Base-by-base conservation (phyloP, 768 basidiomycete genomes). In the Phlebiopsis flavidoalba region DNA sequence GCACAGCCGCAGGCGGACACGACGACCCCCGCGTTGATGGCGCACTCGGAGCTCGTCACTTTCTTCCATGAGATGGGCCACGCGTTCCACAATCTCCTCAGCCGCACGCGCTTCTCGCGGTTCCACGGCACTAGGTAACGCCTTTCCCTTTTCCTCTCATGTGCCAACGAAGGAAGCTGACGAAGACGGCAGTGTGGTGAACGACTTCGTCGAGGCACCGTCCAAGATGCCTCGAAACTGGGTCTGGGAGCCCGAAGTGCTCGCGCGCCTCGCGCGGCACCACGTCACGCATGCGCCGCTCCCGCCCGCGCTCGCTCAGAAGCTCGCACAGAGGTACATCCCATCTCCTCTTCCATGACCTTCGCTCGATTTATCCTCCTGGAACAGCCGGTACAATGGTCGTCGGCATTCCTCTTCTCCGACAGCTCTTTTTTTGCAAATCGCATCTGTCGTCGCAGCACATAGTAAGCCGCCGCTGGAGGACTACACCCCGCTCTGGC, bases 161-260 rank as follows among this genome's bases (percentile, higher is more conserved):
- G 14, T 55, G 17, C 5, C 53, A 79, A 43, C 17, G 40, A 2
- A 8, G n/a, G 19, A 8, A 55, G 21, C 5, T 54, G 79, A 43
- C 10, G 40, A 8, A 17, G n/a, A 12, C 10, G 17, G 3, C 2
- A 43, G 83, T 22, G 87, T 90, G 26, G 87, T 88, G 8, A 74
- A 86, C 5, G 91, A 93, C 71, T 92, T 93, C 62, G 91, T 93
- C 12, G 91, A 94, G 73, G 92, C 92, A 1, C 93, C 92, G 0
- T 89, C 87, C 17, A 91, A 95, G 74, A 93, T 93, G 92, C 76
- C 93, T 60, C 92, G 94, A 73, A 91, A 93, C 67, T 94, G 92
- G 92, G 86, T 89, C 66, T 93, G 89, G 88, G 89, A 92, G 68
- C 87, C 84, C 0, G 80, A 83, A 54, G 88, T 91, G 17, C 79